These are phyloP conservation scores for Phaeodactylum tricornutum DNA, from an alignment of 108 stramenopile species.

Conservation along the genomic window DNA sequence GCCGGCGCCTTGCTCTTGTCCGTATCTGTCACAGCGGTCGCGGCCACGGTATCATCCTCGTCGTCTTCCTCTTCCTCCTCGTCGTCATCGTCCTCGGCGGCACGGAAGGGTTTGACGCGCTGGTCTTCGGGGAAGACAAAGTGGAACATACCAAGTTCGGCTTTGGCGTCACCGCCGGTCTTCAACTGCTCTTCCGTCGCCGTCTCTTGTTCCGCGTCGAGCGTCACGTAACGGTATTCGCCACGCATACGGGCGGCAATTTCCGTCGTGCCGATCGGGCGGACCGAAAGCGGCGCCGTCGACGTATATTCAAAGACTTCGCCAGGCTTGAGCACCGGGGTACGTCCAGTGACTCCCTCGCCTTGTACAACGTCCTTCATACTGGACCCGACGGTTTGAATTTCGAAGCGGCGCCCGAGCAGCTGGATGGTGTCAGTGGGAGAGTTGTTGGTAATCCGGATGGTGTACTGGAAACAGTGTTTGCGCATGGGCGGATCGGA, in stretches of 20 bases:
- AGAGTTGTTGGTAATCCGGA: conserved; percentile 87
- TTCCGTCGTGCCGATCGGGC: conserved; percentile 72
- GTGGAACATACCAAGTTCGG: conserved; percentile 68
- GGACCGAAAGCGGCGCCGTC: conserved; percentile 67
- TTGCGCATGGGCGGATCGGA: conserved; percentile 88
- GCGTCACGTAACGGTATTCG: conserved; percentile 62
- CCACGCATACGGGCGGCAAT: conserved; percentile 82
- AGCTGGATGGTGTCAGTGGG: conserved; percentile 79
- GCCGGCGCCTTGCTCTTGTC: conserved; percentile 7
- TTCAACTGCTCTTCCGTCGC: conserved; percentile 67
- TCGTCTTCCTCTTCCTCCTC: conserved; percentile 71
- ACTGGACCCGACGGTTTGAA: conserved; percentile 75
- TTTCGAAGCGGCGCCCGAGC: conserved; percentile 82
- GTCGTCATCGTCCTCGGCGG: conserved; percentile 62
- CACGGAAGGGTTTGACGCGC: conserved; percentile 61
- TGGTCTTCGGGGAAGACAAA: conserved; percentile 84
- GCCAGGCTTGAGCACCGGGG: conserved; percentile 83
- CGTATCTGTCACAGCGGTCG: too few species aligned
- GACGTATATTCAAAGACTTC: conserved; percentile 91
- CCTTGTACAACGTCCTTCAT: conserved; percentile 88
- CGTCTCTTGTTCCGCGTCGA: conserved; percentile 51
- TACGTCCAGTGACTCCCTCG: conserved; percentile 85
- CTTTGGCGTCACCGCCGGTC: conserved; percentile 57
- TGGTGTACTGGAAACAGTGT: conserved; percentile 89
- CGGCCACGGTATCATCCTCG: conserved; percentile 18